Evolutionary conservation across 2,329 filamentous ascomycete species (phyloP).

Genomic region (Chrysosporium queenslandicum): DNA sequence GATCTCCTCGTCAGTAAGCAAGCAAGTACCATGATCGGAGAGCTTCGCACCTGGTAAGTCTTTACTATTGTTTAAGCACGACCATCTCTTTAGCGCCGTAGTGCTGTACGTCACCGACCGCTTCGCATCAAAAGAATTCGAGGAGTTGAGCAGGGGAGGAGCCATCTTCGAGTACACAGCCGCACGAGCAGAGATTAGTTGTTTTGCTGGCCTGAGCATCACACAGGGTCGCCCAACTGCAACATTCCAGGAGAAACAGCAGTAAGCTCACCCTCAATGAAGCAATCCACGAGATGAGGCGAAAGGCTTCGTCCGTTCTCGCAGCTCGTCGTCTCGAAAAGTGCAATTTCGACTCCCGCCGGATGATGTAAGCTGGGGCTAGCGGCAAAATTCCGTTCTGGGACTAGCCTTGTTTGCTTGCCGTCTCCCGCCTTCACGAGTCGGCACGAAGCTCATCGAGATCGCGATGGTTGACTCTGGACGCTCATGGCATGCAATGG

Average conservation of each 20-base stretch:
- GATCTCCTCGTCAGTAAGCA: conserved; percentile 10
- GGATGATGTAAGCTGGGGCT: background rate
- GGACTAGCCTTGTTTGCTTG: background rate
- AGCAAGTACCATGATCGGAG: background rate
- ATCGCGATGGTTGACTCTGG: background rate
- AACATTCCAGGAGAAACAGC: background rate
- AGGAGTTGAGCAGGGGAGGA: conserved; percentile 23
- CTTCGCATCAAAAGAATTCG: conserved; percentile 19
- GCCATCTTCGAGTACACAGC: conserved; percentile 24
- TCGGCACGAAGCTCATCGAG: no score
- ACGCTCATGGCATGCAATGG: conserved; percentile 31
- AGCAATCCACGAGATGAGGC: background rate
- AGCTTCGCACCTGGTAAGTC: conserved; percentile 53
- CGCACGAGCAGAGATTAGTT: conserved; percentile 26
- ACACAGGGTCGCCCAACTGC: background rate
- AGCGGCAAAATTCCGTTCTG: background rate
- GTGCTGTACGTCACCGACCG: conserved; percentile 44
- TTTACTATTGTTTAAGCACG: conserved; percentile 52
- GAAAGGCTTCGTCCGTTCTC: background rate
- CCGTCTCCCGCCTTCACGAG: no score
- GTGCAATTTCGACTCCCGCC: background rate
- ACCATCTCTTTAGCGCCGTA: conserved; percentile 76
- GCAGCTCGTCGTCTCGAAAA: background rate
- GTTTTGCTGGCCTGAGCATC: conserved; percentile 30
- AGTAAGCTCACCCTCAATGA: background rate